These are phyloP conservation scores for Aethionema arabicum DNA, from an alignment of 345 rosid species.

Conservation along the genomic window DNA sequence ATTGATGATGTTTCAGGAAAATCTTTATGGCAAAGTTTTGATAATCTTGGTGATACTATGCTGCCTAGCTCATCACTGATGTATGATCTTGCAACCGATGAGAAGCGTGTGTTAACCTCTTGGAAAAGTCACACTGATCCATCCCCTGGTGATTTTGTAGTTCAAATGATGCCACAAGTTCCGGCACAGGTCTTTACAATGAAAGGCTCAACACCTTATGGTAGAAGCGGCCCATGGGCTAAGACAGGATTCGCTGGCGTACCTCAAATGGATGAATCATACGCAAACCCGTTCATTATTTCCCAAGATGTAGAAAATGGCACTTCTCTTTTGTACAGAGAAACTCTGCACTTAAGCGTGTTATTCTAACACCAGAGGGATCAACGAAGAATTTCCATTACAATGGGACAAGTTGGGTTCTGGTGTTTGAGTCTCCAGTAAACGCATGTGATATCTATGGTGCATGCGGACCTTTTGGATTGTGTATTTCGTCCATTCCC, in stretches of 20 bases:
- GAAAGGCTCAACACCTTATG: slow-evolving; percentile 17
- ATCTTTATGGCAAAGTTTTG: slow-evolving; percentile 28
- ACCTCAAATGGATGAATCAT: slow-evolving; percentile 30
- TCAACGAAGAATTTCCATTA: slow-evolving; percentile 14
- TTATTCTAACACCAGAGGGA: slow-evolving; percentile 30
- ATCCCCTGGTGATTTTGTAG: slow-evolving; percentile 29
- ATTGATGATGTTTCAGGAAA: slow-evolving; percentile 26
- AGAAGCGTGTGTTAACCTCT: slow-evolving; percentile 27
- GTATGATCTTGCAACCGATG: slow-evolving; percentile 18
- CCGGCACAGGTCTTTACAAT: slow-evolving; percentile 30
- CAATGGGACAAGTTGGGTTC: slow-evolving; percentile 28
- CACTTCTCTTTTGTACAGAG: slow-evolving; percentile 25
- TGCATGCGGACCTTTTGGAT: slow-evolving; percentile 22
- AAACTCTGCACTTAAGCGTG: slow-evolving; percentile 3
- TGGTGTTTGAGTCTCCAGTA: slow-evolving; percentile 8
- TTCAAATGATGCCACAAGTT: slow-evolving; percentile 25
- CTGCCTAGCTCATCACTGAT: slow-evolving; percentile 23
- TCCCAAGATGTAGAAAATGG: slow-evolving; percentile 26
- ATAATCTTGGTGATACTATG: slow-evolving; percentile 34
- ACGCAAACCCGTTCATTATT: slow-evolving; percentile 23
- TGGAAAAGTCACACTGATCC: slow-evolving; percentile 34
- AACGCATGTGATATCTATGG: slow-evolving; percentile 24
- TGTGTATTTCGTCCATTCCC: slow-evolving; percentile 1
- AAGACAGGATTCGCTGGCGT: slow-evolving; percentile 23
- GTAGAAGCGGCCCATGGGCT: slow-evolving; percentile 36